Conservation (phyloP, 345 rosid genomes). For the Heritiera littoralis region DNA sequence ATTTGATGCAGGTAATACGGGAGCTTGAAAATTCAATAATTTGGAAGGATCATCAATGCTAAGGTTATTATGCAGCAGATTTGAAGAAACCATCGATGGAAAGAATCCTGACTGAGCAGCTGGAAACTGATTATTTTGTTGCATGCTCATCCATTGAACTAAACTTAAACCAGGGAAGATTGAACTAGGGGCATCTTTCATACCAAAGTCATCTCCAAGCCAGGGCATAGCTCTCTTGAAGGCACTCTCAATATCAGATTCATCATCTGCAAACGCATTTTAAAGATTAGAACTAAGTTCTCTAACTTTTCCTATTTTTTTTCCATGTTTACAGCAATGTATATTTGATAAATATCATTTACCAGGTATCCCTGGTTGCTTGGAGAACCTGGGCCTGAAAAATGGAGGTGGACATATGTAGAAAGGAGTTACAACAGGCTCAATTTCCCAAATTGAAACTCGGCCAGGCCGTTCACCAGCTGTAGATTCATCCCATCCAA, state of each 20-base stretch:
- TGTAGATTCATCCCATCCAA: conserved; percentile 96
- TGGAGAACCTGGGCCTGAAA: conserved; percentile 84
- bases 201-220: conserved; percentile 90
- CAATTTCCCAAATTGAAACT: conserved; percentile 91
- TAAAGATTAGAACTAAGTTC: conserved; percentile 5
- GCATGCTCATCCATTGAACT: conserved; percentile 99
- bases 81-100: conserved; percentile 54
- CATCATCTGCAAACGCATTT: conserved; percentile 63
- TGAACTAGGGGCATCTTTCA: conserved; percentile 76
- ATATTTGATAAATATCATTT: neutral
- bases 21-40: conserved; percentile 74
- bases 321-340: neutral
- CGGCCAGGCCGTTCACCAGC: conserved; percentile 85
- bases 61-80: conserved; percentile 55
- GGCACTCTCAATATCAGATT: conserved; percentile 74
- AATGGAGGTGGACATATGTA: conserved; percentile 95
- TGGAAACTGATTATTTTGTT: conserved; percentile 73
- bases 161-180: conserved; percentile 84
- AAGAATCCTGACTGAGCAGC: conserved; percentile 58
- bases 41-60: conserved; percentile 71
- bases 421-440: conserved; percentile 89
- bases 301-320: neutral
- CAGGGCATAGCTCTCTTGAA: conserved; percentile 92
- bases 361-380: conserved; percentile 88
- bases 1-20: conserved; percentile 46